Base-by-base conservation (phyloP, 2,329 filamentous ascomycete species). In the Paraphaeosphaeria sporulosa region DNA sequence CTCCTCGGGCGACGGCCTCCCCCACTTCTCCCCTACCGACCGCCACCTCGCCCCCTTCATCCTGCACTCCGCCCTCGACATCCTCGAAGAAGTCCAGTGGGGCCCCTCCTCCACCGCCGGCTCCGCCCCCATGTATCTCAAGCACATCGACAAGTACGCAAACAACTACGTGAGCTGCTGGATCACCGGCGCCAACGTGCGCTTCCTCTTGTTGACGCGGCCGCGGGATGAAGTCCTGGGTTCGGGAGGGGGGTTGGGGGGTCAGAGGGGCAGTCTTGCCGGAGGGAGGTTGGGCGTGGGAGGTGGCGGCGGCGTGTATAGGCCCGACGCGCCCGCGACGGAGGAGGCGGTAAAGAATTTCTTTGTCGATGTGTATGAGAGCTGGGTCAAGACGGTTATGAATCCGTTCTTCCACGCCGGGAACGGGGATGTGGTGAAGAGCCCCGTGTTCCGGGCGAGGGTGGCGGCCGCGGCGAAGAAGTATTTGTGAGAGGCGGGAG, bases 1-100 rank as follows among this genome's bases (percentile, higher is more conserved):
- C 80, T 90, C 93, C 71, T 94, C 94, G 81, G 94, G 94, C 76
- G 95, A 98, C 83, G 95, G 95, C 70, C 85, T 93, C 76, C 87
- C 94, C 62, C 91, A 92, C 74, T 98, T 97, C 84, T 88, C 87
- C 60, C 92, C 96, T 66, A 90, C 96, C 73, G 91, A 94, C 57
- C 89, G 92, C 64, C 92, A 96, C 78, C 90, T 97, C 85, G 97
- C 97, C 82, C 95, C 97, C 79, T 98, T 99, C 82, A 93, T 98
- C 75, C 89, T 97, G 34, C 94, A 99, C 82, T 94, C 92, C 69
- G 92, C 92, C 67, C 84, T 99, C 59, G 95, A 99, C 78, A 92
- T 98, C 48, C 91, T 97, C 54, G 95, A 99, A 81, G 95, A 99
- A 79, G 89, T 94, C 32, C 95, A 98, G 81, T 99, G 95, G 94